Evolutionary conservation across 164 flowering plant genomes (phyloP), one percentile per base, ranked within the genome.

Genomic region (Paratinospora sagittata): DNA sequence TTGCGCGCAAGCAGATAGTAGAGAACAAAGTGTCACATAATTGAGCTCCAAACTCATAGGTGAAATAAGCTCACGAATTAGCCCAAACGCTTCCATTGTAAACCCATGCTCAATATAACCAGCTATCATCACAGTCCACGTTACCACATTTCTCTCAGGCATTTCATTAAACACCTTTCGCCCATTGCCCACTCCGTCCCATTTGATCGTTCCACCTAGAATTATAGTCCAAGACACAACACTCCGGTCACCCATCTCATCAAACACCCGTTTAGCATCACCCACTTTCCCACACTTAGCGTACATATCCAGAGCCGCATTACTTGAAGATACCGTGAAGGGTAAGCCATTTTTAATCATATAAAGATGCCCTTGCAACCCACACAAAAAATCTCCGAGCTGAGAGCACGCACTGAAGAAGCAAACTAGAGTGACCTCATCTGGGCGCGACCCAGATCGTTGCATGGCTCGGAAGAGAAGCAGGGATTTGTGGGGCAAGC

Each of bases 221-320:
- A 85, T 67, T 71, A 87, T 83, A 34, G 90, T 88, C 92, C 92
- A 88, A 21, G 92, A 84, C 27, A 90, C 88, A 13, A 90, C 84
- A 74, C 75, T 84, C 74, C 73, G 79, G 39, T 76, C 80, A 37
- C 57, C 58, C 83, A 87, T 87, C 77, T 78, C 87, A 13, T 73
- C 63, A 69, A 90, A 85, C 33, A 90, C 61, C 49, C 76, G 61
- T 67, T 68, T 84, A 12, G 86, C 88, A 58, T 81, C 83, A 13
- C 65, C 57, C 75, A 88, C 72, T 39, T 70, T 45, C 30, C 89
- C 87, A 68, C 88, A 86, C 65, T 88, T 90, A 23, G 76, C 86
- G 69, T 90, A 88, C 89, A 87, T 77, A 73, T 87, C 89, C 88
- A 90, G 85, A 13, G 78, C 74, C 1, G 89, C 81, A 78, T 90